phyloP scores from a whole-genome alignment of 805 yeast genomes.

The Komagataella pseudopastoris region DNA sequence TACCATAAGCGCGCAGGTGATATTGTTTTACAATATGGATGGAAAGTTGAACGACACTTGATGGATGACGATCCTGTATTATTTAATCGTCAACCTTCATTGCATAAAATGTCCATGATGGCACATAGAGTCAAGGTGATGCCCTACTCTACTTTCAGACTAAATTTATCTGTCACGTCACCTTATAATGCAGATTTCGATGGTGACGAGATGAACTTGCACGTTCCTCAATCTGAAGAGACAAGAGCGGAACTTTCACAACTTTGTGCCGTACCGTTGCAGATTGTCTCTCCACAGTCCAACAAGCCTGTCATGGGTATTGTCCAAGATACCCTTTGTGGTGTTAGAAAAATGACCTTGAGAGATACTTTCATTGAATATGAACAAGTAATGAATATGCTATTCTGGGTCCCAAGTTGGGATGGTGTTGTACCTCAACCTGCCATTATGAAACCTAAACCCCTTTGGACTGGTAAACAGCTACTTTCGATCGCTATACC shows the following conservation, averaged over 20 bases:
- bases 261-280: constrained; percentile 93
- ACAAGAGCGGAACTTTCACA: constrained; percentile 93
- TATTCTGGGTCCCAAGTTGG: constrained; percentile 98
- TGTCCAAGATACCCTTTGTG: constrained; percentile 97
- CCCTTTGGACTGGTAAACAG: constrained; percentile 97
- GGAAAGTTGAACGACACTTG: constrained; percentile 98
- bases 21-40: constrained; percentile 92
- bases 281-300: constrained; percentile 96
- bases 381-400: constrained; percentile 91
- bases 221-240: constrained; percentile 97
- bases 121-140: constrained; percentile 96
- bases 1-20: constrained; percentile 98
- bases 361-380: constrained; percentile 82
- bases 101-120: constrained; percentile 99
- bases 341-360: constrained; percentile 88
- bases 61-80: constrained; percentile 97
- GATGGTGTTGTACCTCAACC: constrained; percentile 97
- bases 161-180: constrained; percentile 92
- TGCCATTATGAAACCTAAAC: constrained; percentile 86
- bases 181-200: constrained; percentile 99
- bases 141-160: constrained; percentile 97
- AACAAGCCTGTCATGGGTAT: constrained; percentile 99
- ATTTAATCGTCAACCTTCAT: constrained; percentile 97
- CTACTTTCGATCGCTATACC: constrained; percentile 87
- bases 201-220: constrained; percentile 99